These are phyloP conservation scores for Cryphonectria nitschkei DNA, from an alignment of 2,329 filamentous ascomycete genomes.

Conservation along the genomic window DNA sequence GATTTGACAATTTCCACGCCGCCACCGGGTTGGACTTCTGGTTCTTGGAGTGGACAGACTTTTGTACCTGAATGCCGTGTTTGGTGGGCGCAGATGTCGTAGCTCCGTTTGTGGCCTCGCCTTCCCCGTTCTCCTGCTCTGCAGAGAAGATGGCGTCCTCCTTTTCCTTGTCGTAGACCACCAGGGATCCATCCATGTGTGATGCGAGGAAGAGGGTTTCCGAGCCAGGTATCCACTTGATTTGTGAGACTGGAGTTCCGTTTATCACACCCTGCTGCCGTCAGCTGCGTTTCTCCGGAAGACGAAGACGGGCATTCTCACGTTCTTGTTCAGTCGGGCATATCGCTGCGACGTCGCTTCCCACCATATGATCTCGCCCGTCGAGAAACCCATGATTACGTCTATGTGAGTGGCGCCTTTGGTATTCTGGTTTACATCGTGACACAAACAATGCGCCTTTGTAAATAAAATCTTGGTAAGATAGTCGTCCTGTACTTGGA, in stretches of 20 bases:
- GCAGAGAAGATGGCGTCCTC: conserved; percentile 80
- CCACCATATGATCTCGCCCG: conserved; percentile 97
- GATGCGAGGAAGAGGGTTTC: conserved; percentile 91
- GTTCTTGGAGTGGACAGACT: conserved; percentile 91
- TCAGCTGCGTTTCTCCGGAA: conserved; percentile 27
- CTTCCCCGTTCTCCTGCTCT: conserved; percentile 77
- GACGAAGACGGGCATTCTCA: conserved; percentile 42
- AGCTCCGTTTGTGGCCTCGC: conserved; percentile 40
- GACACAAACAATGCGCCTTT: conserved; percentile 91
- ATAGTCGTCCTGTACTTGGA: conserved; percentile 70
- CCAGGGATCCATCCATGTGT: conserved; percentile 86
- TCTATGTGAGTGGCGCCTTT: conserved; percentile 83
- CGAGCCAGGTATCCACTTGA: conserved; percentile 91
- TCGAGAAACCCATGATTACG: conserved; percentile 93
- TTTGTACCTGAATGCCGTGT: conserved; percentile 71
- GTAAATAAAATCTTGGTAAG: conserved; percentile 96
- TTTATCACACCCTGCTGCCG: conserved; percentile 76
- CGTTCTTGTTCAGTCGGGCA: conserved; percentile 93
- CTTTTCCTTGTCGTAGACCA: conserved; percentile 98
- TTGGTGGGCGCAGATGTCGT: conserved; percentile 39
- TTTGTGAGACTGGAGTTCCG: conserved; percentile 79
- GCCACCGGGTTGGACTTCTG: conserved; percentile 93
- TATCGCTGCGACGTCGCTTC: conserved; percentile 97
- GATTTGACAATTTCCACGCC: conserved; percentile 89
- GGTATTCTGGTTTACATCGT: conserved; percentile 86